Evolutionary conservation across 805 yeast genomes (phyloP).

Genomic region (Saccharomycopsis babjevae): DNA sequence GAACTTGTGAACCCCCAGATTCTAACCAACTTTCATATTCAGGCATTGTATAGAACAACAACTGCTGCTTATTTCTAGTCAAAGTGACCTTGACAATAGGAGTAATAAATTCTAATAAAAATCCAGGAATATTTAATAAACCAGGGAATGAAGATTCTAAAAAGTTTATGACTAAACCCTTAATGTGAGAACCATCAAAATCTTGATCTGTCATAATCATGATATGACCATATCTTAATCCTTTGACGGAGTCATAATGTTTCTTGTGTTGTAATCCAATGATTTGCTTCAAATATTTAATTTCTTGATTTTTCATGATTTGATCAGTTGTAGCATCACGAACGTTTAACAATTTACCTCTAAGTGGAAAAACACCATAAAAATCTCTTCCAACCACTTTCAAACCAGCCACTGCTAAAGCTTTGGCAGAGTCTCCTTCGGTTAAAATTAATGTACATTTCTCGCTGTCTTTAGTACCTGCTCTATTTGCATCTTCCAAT

Average conservation of each 20-base stretch:
- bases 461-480: slow-evolving; percentile 87
- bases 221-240: slow-evolving; percentile 86
- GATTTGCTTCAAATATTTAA: slow-evolving; percentile 89
- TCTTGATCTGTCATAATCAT: slow-evolving; percentile 99
- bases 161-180: slow-evolving; percentile 89
- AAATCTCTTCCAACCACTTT: slow-evolving; percentile 92
- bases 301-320: slow-evolving; percentile 84
- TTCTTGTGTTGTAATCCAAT: slow-evolving; percentile 93
- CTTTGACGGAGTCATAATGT: slow-evolving; percentile 59
- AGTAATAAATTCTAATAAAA: slow-evolving; percentile 86
- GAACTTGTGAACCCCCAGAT: slow-evolving; percentile 57
- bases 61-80: slow-evolving; percentile 46
- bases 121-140: slow-evolving; percentile 79
- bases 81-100: slow-evolving; percentile 90
- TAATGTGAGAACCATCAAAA: slow-evolving; percentile 98
- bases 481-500: slow-evolving; percentile 90
- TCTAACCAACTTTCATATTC: slow-evolving; percentile 93
- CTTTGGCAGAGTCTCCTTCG: slow-evolving; percentile 94
- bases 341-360: slow-evolving; percentile 92
- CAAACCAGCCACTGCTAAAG: slow-evolving; percentile 86
- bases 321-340: slow-evolving; percentile 97
- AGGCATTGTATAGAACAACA: slow-evolving; percentile 82
- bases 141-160: slow-evolving; percentile 94
- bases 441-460: slow-evolving; percentile 90
- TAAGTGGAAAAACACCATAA: slow-evolving; percentile 89